phyloP scores from a whole-genome alignment of 2,329 filamentous ascomycete genomes.

The Curvularia spicifera region DNA sequence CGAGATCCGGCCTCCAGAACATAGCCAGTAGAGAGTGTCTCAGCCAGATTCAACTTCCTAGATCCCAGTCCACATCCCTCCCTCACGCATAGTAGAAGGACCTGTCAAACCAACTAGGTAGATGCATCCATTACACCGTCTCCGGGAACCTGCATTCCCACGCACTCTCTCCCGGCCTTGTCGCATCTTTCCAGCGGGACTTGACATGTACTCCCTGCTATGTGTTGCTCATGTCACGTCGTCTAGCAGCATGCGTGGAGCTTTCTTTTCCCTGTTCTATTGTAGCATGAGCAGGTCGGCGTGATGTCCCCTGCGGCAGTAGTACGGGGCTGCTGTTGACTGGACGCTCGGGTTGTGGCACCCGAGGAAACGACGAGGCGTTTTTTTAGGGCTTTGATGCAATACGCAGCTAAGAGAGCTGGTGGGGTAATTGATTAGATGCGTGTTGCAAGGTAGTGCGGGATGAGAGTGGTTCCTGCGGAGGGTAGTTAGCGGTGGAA shows the following conservation, averaged over 20 bases:
- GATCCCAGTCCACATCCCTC: neutral
- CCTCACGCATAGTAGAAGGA: neutral
- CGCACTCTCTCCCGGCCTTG: neutral
- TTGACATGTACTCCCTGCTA: neutral
- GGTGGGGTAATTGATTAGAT: neutral
- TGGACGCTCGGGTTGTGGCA: neutral
- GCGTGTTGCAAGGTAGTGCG: neutral
- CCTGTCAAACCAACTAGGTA: neutral
- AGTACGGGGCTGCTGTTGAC: neutral
- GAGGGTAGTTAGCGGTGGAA: neutral
- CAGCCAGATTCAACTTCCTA: neutral
- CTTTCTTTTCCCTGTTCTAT: neutral
- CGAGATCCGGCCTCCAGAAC: neutral
- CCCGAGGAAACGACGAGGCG: neutral
- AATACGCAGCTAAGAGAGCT: neutral
- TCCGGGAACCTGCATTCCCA: neutral
- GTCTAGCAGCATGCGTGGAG: neutral
- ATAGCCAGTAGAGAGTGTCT: neutral
- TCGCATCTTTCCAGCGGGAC: neutral
- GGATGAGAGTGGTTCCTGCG: neutral
- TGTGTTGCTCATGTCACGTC: neutral
- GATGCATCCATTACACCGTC: neutral
- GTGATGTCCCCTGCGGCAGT: neutral
- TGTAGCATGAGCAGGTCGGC: neutral
- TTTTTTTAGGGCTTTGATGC: neutral